phyloP scores from a whole-genome alignment of 2,329 filamentous ascomycete genomes.

The Pseudopithomyces chartarum region DNA sequence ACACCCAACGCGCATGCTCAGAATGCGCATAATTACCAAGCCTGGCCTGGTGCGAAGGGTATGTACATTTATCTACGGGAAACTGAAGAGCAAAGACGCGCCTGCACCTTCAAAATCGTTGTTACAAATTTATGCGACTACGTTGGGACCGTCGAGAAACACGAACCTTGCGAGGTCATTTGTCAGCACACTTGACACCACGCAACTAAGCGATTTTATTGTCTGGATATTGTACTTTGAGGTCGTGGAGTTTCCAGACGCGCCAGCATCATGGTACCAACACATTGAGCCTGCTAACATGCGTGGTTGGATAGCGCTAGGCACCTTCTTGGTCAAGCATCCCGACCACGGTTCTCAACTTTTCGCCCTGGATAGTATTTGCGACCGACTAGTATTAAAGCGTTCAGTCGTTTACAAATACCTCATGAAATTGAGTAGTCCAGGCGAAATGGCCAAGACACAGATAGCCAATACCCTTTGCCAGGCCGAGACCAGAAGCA shows the following conservation, averaged over 20 bases:
- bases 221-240: conserved; percentile 31
- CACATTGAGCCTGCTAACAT: conserved; percentile 20
- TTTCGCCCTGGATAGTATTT: conserved; percentile 23
- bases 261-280: conserved; percentile 22
- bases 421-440: conserved; percentile 19
- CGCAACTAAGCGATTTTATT: conserved; percentile 26
- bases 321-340: conserved; percentile 11
- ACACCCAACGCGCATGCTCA: too few relatives aligned
- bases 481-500: background rate
- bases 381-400: conserved; percentile 16
- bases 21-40: too few relatives aligned
- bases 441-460: conserved; percentile 21
- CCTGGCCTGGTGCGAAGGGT: background rate
- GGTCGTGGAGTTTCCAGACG: conserved; percentile 23
- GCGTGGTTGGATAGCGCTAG: conserved; percentile 29
- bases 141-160: background rate
- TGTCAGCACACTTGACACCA: conserved; percentile 17
- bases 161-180: conserved; percentile 19
- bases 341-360: conserved; percentile 17
- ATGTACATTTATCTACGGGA: background rate
- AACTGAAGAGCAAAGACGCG: background rate
- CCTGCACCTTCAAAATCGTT: background rate
- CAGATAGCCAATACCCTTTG: conserved; percentile 9
- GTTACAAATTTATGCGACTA: background rate
- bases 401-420: conserved; percentile 14